Percentiles rank a stretch among this genome's conserved stretches.
These are phyloP conservation scores for Salix udensis DNA, from an alignment of 345 rosid species.

Conservation along the genomic window DNA sequence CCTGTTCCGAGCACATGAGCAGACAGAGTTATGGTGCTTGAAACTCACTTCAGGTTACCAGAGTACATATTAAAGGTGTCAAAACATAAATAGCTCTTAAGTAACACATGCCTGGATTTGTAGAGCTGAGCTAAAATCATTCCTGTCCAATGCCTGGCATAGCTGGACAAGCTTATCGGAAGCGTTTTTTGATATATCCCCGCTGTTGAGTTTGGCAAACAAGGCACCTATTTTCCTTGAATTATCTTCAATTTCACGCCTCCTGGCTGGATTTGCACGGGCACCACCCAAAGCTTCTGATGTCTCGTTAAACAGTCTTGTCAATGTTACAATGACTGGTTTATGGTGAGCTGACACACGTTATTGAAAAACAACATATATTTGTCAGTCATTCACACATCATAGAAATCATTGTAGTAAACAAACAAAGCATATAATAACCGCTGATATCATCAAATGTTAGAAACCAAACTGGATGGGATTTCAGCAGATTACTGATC, in stretches of 20 bases:
- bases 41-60: background rate
- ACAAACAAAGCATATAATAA: background rate
- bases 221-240: slow-evolving; percentile 87
- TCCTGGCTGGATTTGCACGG: slow-evolving; percentile 84
- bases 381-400: background rate
- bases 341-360: slow-evolving; percentile 65
- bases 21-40: background rate
- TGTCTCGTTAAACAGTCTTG: slow-evolving; percentile 93
- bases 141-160: slow-evolving; percentile 82
- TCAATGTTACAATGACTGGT: slow-evolving; percentile 67
- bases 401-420: background rate
- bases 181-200: slow-evolving; percentile 88
- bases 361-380: slow-evolving; percentile 3
- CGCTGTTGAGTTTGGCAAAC: slow-evolving; percentile 83
- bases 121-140: slow-evolving; percentile 71
- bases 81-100: background rate
- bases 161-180: slow-evolving; percentile 86
- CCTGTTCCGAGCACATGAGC: slow-evolving; percentile 36
- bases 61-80: background rate
- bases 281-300: slow-evolving; percentile 89
- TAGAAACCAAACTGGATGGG: background rate
- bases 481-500: background rate
- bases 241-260: slow-evolving; percentile 96
- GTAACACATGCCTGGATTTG: slow-evolving; percentile 69
- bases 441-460: background rate